A percentile compares a stretch with the other conserved stretches of the same genome.
These are phyloP conservation scores for Phytophthora tubulina DNA, from an alignment of 352 stramenopile genomes.

Conservation along the genomic window DNA sequence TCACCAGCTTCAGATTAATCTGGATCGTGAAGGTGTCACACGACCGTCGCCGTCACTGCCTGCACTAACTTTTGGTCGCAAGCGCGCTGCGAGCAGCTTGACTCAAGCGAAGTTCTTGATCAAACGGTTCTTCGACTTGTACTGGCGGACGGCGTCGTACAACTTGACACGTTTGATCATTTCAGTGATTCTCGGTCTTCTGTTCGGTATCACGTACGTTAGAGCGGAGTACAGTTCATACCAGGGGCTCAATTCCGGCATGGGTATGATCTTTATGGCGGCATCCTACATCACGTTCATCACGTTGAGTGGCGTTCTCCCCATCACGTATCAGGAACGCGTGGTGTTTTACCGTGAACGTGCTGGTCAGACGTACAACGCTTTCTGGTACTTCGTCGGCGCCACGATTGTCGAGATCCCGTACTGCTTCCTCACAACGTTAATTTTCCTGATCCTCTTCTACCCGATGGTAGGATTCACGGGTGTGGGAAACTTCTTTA, in stretches of 20 bases:
- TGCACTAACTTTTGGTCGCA: conserved; percentile 14
- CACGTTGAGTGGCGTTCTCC: conserved; percentile 13
- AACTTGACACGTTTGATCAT: conserved; percentile 26
- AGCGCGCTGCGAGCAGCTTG: conserved; percentile 16
- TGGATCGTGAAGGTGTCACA: conserved; percentile 14
- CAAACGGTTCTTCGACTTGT: conserved; percentile 24
- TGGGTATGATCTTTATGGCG: conserved; percentile 25
- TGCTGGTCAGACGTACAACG: conserved; percentile 17
- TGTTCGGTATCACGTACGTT: conserved; percentile 23
- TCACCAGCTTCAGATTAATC: background rate
- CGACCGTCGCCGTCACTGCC: conserved; percentile 8
- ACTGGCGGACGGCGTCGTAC: conserved; percentile 24
- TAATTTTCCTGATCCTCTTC: conserved; percentile 16
- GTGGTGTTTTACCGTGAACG: conserved; percentile 16
- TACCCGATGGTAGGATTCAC: conserved; percentile 26
- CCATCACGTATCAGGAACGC: conserved; percentile 15
- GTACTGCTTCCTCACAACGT: conserved; percentile 13
- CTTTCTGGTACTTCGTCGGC: conserved; percentile 19
- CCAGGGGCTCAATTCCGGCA: conserved; percentile 15
- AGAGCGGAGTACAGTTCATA: conserved; percentile 19
- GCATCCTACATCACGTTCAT: conserved; percentile 25
- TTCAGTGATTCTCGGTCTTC: conserved; percentile 7
- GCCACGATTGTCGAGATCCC: conserved; percentile 11
- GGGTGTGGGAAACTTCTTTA: conserved; percentile 21
- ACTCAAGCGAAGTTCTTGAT: conserved; percentile 20